phyloP scores from a whole-genome alignment of 768 basidiomycete genomes.

The Tylopilus cervinicoccineus region DNA sequence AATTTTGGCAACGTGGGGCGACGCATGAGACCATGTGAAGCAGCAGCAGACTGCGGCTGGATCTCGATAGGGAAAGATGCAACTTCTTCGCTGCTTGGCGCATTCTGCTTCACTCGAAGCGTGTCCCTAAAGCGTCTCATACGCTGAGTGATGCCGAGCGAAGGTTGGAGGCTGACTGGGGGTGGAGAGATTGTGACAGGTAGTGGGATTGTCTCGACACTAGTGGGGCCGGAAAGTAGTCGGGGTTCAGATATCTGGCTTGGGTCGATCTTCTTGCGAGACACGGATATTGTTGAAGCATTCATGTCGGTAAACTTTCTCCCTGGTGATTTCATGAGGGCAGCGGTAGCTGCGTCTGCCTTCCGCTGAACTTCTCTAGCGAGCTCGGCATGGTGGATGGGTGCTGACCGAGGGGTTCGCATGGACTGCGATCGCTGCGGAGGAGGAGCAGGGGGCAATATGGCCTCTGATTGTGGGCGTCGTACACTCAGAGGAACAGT shows the following conservation, averaged over 20 bases:
- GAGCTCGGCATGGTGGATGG: constrained; percentile 53
- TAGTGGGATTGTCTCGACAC: constrained; percentile 63
- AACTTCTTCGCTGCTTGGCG: constrained; percentile 48
- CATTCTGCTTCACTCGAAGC: constrained; percentile 51
- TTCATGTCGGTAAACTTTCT: constrained; percentile 40
- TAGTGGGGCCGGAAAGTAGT: constrained; percentile 63
- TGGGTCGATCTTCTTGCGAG: constrained; percentile 55
- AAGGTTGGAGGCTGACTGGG: constrained; percentile 34
- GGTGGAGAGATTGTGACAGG: constrained; percentile 36
- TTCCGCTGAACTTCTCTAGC: constrained; percentile 64
- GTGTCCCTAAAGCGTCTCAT: constrained; percentile 72
- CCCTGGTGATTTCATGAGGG: constrained; percentile 49
- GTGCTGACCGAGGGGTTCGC: constrained; percentile 36
- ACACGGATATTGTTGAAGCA: constrained; percentile 37
- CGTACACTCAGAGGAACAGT: constrained; percentile 2
- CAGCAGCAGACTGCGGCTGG: constrained; percentile 31
- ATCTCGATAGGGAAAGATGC: constrained; percentile 41
- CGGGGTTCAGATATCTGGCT: constrained; percentile 64
- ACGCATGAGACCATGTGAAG: constrained; percentile 37
- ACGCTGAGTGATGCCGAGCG: constrained; percentile 58
- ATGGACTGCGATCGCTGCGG: constrained; percentile 34
- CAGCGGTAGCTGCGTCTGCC: constrained; percentile 61
- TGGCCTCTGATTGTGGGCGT: constrained; percentile 1
- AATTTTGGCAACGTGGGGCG: constrained; percentile 46
- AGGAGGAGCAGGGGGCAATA: constrained; percentile 14